Evolutionary conservation across 176 grass and related monocot genomes (phyloP).

Genomic region (Tillandsia fasciculata): DNA sequence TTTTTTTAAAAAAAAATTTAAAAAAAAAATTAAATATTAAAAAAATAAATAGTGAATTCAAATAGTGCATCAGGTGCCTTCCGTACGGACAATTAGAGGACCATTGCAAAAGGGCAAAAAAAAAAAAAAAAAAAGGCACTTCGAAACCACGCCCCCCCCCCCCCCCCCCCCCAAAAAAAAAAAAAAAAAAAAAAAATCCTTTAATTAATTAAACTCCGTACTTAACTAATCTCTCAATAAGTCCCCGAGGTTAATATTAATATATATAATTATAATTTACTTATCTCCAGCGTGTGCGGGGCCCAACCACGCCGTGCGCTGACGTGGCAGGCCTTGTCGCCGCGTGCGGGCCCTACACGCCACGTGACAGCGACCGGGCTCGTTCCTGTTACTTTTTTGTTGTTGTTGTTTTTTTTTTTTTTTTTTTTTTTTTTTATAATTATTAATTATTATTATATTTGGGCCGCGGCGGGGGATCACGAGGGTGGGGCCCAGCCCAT

Average conservation of each 20-base stretch:
- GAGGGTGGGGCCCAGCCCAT: conserved; percentile 1
- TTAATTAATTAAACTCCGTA: not conserved
- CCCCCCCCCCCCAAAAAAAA: no score
- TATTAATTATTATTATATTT: not conserved
- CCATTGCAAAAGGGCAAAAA: no score
- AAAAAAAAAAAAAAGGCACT: no score
- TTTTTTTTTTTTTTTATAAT: no score
- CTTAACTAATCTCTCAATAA: not conserved
- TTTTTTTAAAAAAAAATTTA: no score
- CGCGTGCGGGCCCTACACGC: conserved; percentile 6
- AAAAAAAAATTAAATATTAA: no score
- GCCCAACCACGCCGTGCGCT: not conserved
- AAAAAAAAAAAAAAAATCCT: not conserved
- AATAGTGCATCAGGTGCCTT: no score
- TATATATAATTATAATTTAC: no score
- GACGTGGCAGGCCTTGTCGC: conserved; percentile 20
- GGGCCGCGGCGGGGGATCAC: not conserved
- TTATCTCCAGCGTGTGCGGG: not conserved
- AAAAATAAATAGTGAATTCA: no score
- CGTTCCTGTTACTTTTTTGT: not conserved
- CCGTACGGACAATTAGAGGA: no score
- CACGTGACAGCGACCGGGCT: conserved; percentile 21
- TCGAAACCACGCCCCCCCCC: no score
- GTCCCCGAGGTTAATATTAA: not conserved
- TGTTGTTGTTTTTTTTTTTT: no score